Base-by-base conservation (phyloP, 1,284 basidiomycete species). In the Heterobasidion annosum region DNA sequence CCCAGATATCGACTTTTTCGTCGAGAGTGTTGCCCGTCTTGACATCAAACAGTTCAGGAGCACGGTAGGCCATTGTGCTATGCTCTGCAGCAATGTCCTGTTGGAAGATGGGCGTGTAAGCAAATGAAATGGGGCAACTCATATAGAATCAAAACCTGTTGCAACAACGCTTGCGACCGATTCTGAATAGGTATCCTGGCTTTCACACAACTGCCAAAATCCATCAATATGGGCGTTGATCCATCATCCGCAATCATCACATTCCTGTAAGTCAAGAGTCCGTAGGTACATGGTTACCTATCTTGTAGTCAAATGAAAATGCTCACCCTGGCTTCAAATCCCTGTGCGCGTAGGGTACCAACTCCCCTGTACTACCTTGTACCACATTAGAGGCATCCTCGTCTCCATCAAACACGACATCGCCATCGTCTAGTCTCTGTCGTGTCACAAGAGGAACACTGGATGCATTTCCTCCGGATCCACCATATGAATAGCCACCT, bases 1-100 rank as follows among this genome's bases (percentile, higher is more conserved):
- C 91, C 93, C 94, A 98, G 50, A 98, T 93, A 67, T 98, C 94
- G 13, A 96, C 93, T 64, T 92, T 92, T 71, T 97, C 94, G 63
- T 94, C 90, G n/a, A 98, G 72, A 1, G 75, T 83, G 47, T 79
- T 73, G 44, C 90, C 91, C 1, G 93, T 97, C 68, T 96, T 96
- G 55, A 96, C 93, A 63, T 98, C 94, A 65, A 97, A 97, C 9
- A 98, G 75, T 64, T 98, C 94, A 0, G 94, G 94, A 2, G 94
- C 93, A 45, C 94, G 85, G 64, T 95, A 98, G 0, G 94, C 91
- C 93, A 98, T 97, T 12, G 93, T 93, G 59, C 91, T 93, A 69
- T 95, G 93, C 68, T 97, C 94, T 18, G 91, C 91, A 1, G 94
- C 94, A 60, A 95, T 84, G 67, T 98, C 94, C 83, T 93, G 55